Evolutionary conservation across 257 asterid species (phyloP).

Genomic region (Solanum infundibuliforme): DNA sequence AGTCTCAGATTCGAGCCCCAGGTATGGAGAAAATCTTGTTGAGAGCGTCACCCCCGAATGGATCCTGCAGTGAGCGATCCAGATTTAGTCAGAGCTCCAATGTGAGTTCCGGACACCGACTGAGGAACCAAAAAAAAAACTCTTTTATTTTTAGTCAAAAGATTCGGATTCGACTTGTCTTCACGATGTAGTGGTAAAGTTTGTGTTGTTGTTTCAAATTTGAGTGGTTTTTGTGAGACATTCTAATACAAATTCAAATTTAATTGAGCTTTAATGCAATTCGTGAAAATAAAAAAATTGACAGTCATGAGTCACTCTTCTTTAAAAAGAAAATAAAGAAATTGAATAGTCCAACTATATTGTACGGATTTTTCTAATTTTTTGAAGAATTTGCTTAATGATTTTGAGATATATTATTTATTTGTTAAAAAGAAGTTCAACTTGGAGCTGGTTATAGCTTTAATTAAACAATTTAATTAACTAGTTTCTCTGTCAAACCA

Average conservation of each 20-base stretch:
- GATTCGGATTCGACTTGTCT: not conserved
- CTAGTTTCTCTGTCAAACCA: not conserved
- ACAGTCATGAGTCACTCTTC: not conserved
- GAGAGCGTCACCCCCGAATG: too few species aligned
- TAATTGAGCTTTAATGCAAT: not conserved
- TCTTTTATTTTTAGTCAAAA: not conserved
- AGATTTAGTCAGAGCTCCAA: too few species aligned
- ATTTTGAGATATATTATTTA: not conserved
- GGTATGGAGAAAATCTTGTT: too few species aligned
- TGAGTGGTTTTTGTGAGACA: not conserved
- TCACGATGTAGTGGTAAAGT: not conserved
- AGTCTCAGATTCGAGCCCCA: too few species aligned
- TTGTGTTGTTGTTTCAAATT: too few species aligned
- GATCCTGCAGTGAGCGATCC: too few species aligned
- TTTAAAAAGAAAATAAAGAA: not conserved
- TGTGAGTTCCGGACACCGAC: too few species aligned
- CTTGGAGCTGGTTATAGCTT: not conserved
- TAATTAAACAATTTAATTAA: not conserved
- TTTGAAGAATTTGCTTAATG: not conserved
- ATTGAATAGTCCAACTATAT: not conserved
- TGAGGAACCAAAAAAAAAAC: too few species aligned
- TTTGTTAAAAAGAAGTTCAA: not conserved
- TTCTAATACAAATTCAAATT: rapidly evolving
- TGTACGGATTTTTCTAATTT: not conserved
- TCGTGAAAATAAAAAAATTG: too few species aligned